Percentiles rank a stretch among this genome's conserved stretches.
Evolutionary conservation across 176 grass and related monocot genomes (phyloP).

Genomic region (Carex kokanica): DNA sequence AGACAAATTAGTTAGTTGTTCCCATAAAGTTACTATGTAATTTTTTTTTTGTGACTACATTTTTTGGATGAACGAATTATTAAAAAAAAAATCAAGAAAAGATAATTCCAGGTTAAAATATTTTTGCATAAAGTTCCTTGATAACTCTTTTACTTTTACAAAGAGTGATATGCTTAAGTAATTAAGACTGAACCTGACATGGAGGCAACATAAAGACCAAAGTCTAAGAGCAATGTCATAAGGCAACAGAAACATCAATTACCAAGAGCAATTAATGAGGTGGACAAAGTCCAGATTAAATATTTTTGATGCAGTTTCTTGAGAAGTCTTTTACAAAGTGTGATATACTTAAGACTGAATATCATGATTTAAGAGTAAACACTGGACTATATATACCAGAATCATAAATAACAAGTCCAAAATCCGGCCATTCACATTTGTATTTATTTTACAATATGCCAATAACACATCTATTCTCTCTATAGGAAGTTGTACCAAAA

Average conservation of each 20-base stretch:
- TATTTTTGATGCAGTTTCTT: not conserved
- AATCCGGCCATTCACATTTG: not conserved
- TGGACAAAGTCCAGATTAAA: not conserved
- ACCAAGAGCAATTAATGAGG: too few relatives aligned
- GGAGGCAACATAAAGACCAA: not conserved
- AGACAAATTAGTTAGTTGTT: too few relatives aligned
- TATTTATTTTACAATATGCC: not conserved
- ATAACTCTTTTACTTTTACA: too few relatives aligned
- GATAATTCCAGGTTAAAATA: too few relatives aligned
- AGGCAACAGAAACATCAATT: not conserved
- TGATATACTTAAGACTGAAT: not conserved
- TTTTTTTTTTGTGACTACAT: too few relatives aligned
- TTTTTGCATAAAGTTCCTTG: too few relatives aligned
- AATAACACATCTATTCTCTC: not conserved
- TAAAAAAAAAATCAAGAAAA: too few relatives aligned
- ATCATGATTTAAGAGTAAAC: not conserved
- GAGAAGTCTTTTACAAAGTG: not conserved
- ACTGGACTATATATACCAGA: not conserved
- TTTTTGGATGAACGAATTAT: too few relatives aligned
- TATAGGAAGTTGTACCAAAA: not conserved
- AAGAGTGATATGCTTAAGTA: too few relatives aligned
- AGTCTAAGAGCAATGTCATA: not conserved
- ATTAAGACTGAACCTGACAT: not conserved
- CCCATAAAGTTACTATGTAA: too few relatives aligned
- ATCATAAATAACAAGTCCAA: not conserved